A percentile compares a stretch with the other conserved stretches of the same genome.
phyloP scores from a whole-genome alignment of 2,329 filamentous ascomycete species.

The Trichoderma oligosporum region DNA sequence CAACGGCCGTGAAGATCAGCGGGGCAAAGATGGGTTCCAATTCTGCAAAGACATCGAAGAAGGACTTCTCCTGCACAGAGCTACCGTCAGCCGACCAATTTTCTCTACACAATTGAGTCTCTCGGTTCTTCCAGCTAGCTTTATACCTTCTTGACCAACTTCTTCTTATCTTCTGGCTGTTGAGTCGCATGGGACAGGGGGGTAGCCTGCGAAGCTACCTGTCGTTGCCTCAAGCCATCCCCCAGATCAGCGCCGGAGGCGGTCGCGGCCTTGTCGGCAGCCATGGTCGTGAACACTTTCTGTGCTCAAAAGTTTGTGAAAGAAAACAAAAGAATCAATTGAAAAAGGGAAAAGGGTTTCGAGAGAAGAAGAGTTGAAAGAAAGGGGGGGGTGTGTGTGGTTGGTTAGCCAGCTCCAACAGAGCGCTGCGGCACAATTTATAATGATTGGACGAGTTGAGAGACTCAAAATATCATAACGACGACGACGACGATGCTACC shows the following conservation, averaged over 20 bases:
- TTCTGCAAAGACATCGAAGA: constrained; percentile 60
- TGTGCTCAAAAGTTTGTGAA: constrained; percentile 8
- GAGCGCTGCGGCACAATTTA: constrained; percentile 20
- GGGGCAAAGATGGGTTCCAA: constrained; percentile 61
- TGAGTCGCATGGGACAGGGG: constrained; percentile 39
- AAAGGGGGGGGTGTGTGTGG: constrained; percentile 23
- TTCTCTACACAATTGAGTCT: not conserved
- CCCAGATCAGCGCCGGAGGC: constrained; percentile 58
- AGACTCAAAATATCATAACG: constrained; percentile 29
- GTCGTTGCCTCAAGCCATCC: constrained; percentile 55
- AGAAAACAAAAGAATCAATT: constrained; percentile 8
- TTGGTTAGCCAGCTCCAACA: constrained; percentile 14
- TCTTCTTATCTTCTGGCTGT: constrained; percentile 58
- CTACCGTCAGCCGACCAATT: constrained; percentile 24
- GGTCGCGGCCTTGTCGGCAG: constrained; percentile 51
- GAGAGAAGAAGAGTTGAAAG: not conserved
- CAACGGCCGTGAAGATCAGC: constrained; percentile 57
- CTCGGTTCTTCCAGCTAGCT: not conserved
- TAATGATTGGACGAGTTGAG: constrained; percentile 38
- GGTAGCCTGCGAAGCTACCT: constrained; percentile 39
- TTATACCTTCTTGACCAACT: constrained; percentile 53
- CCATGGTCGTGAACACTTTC: constrained; percentile 40
- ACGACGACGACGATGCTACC: constrained; percentile 23
- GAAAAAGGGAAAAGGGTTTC: not conserved
- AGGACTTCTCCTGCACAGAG: constrained; percentile 50